phyloP scores from a whole-genome alignment of 805 yeast species.

The Wickerhamiella vanderwaltii region DNA sequence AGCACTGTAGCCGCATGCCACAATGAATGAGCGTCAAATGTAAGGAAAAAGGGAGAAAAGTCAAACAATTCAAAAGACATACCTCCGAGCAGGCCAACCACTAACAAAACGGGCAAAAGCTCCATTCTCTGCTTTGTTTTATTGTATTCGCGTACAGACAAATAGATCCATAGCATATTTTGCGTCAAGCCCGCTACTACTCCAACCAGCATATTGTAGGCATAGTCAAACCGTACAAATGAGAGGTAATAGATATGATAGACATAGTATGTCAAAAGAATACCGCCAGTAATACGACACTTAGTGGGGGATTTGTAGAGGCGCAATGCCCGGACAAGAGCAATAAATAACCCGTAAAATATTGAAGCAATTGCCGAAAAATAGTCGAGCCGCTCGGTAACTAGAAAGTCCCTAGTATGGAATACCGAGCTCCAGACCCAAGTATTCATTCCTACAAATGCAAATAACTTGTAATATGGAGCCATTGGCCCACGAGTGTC shows the following conservation, averaged over 20 bases:
- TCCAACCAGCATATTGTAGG: conserved; percentile 89
- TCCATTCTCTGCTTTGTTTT: conserved; percentile 27
- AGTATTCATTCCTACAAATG: conserved; percentile 63
- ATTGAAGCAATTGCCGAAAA: conserved; percentile 89
- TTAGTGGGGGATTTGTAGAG: conserved; percentile 34
- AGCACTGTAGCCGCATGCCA: conserved; percentile 88
- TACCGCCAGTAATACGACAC: conserved; percentile 24
- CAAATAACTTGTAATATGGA: conserved; percentile 33
- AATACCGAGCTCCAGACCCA: conserved; percentile 81
- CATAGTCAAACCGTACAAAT: conserved; percentile 68
- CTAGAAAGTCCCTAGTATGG: conserved; percentile 68
- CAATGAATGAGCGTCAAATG: conserved; percentile 81
- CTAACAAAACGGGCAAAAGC: conserved; percentile 42
- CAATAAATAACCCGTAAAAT: conserved; percentile 61
- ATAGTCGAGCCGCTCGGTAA: conserved; percentile 81
- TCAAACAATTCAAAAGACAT: conserved; percentile 88
- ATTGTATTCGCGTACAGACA: conserved; percentile 22
- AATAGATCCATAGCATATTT: conserved; percentile 40
- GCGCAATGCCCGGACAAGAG: conserved; percentile 47
- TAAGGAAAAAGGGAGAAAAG: conserved; percentile 57
- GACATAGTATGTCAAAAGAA: conserved; percentile 34
- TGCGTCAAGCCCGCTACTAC: conserved; percentile 67
- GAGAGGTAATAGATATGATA: conserved; percentile 55
- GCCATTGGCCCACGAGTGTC: conserved; percentile 20
- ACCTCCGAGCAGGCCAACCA: conserved; percentile 47